Conservation (phyloP, 331 rosid genomes). For the Rhamnella rubrinervis region DNA sequence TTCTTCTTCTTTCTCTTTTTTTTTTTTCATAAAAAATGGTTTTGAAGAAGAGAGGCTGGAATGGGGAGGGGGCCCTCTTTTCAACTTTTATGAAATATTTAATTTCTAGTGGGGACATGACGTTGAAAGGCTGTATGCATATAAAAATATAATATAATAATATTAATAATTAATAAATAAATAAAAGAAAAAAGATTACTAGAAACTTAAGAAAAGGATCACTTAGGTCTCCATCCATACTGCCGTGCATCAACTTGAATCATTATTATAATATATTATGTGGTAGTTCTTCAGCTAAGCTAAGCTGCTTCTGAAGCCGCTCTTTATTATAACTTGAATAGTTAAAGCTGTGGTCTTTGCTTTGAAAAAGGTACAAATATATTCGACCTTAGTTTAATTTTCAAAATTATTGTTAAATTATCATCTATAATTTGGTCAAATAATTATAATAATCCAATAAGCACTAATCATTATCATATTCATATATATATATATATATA, state of each 20-base stretch:
- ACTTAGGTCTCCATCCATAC: slow-evolving; percentile 42
- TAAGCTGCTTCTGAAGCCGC: slow-evolving; percentile 15
- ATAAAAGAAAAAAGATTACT: slow-evolving; percentile 3
- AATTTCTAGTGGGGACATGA: slow-evolving; percentile 25
- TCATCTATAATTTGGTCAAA: too few species aligned
- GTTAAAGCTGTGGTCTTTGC: too few species aligned
- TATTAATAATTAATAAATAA: too few species aligned
- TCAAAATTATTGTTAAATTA: too few species aligned
- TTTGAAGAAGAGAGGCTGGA: background rate
- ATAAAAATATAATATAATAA: background rate
- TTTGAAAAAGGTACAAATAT: too few species aligned
- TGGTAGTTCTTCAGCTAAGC: background rate
- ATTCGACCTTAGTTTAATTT: too few species aligned
- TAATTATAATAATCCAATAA: too few species aligned
- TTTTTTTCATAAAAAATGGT: too few species aligned
- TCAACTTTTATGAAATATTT: slow-evolving; percentile 7
- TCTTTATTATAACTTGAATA: background rate
- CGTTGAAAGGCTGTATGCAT: slow-evolving; percentile 19
- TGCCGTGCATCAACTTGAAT: slow-evolving; percentile 17
- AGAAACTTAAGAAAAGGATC: slow-evolving; percentile 13
- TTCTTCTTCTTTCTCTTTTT: too few species aligned
- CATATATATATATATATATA: too few species aligned
- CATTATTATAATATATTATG: background rate
- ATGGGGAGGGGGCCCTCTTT: slow-evolving; percentile 7
- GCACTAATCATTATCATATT: too few species aligned